Conservation (phyloP, 1,284 basidiomycete species). For the Rhizoctonia solani region DNA sequence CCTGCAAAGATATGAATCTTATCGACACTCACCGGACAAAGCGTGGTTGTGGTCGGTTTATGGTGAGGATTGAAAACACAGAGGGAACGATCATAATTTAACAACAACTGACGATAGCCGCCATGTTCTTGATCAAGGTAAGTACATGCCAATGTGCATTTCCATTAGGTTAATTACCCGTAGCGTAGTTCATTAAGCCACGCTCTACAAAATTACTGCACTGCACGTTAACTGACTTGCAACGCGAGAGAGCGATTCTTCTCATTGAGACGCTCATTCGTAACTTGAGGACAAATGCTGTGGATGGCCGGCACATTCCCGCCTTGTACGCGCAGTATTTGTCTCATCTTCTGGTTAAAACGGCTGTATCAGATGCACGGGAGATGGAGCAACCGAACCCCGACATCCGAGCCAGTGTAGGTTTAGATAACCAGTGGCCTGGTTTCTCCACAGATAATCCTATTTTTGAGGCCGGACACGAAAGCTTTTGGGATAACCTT, state of each 20-base stretch:
- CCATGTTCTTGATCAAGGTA: constrained; percentile 5
- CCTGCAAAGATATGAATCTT: constrained; percentile 71
- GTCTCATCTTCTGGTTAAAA: too few relatives aligned
- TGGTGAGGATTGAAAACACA: too few relatives aligned
- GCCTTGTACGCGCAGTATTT: not conserved
- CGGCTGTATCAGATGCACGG: too few relatives aligned
- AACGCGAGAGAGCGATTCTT: not conserved
- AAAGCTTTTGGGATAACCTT: not conserved
- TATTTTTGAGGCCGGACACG: too few relatives aligned
- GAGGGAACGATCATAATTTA: too few relatives aligned
- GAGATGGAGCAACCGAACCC: too few relatives aligned
- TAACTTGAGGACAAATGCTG: not conserved
- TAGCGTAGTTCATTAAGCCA: too few relatives aligned
- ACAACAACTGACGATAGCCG: not conserved
- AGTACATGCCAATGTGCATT: not conserved
- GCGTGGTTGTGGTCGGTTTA: constrained; percentile 85
- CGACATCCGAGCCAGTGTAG: too few relatives aligned
- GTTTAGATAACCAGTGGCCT: too few relatives aligned
- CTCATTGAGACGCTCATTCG: not conserved
- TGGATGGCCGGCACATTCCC: not conserved
- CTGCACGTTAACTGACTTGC: not conserved
- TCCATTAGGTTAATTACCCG: not conserved
- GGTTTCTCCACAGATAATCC: too few relatives aligned
- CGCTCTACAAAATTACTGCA: too few relatives aligned
- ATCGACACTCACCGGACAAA: constrained; percentile 83